These are phyloP conservation scores for Alternaria novae-zelandiae DNA, from an alignment of 2,329 filamentous ascomycete genomes.

Conservation along the genomic window DNA sequence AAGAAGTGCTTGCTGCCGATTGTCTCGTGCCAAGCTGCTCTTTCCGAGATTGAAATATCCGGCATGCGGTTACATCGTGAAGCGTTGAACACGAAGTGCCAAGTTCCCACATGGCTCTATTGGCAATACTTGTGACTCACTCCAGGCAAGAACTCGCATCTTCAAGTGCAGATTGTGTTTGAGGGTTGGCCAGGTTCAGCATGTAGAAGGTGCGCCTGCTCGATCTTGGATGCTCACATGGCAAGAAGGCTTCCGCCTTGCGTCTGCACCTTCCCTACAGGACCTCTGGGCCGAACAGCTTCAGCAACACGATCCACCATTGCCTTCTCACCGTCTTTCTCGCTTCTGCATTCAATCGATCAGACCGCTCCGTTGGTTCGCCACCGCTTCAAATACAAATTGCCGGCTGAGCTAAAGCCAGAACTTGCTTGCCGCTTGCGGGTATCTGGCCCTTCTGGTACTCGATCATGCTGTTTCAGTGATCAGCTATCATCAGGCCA, in stretches of 20 bases:
- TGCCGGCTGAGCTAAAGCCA: not conserved
- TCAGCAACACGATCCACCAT: constrained; percentile 3
- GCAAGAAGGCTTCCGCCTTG: not conserved
- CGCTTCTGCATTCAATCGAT: constrained; percentile 2
- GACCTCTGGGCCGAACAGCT: constrained; percentile 2
- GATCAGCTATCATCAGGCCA: not conserved
- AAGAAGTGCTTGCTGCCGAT: constrained; percentile 2
- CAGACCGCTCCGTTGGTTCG: not conserved
- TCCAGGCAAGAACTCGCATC: not conserved
- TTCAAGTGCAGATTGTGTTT: not conserved
- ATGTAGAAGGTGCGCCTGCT: not conserved
- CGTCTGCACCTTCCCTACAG: constrained; percentile 1
- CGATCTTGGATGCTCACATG: not conserved
- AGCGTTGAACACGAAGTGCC: not conserved
- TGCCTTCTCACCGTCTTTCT: constrained; percentile 12
- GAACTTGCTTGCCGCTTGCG: not conserved
- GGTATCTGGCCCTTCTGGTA: not conserved
- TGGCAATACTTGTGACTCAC: not conserved
- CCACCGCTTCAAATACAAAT: not conserved
- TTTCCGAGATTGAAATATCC: not conserved
- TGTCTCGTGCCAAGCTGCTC: not conserved
- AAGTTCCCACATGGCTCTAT: not conserved
- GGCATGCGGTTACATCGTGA: not conserved
- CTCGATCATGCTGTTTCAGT: not conserved
- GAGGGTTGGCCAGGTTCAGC: not conserved